A percentile compares a stretch with the other conserved stretches of the same genome.
These are phyloP conservation scores for Nitzschia inconspicua DNA, from an alignment of 108 stramenopile species.

Conservation along the genomic window DNA sequence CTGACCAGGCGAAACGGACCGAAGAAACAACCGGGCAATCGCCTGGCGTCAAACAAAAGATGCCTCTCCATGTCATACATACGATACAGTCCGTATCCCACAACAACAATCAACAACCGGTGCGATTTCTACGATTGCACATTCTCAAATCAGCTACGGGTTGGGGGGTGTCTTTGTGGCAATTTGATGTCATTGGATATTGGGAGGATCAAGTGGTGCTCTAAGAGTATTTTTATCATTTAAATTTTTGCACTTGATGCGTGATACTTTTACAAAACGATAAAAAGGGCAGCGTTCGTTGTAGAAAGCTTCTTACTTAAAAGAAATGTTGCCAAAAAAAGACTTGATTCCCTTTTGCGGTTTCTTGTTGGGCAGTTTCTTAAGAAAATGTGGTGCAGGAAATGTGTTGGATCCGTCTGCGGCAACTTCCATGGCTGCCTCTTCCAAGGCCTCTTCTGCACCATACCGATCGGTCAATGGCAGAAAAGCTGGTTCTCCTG, in stretches of 20 bases:
- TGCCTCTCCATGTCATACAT: slow-evolving; percentile 68
- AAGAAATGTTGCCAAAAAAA: too few species aligned
- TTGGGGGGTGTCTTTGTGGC: slow-evolving; percentile 79
- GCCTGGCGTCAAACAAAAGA: slow-evolving; percentile 55
- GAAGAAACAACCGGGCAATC: slow-evolving; percentile 40
- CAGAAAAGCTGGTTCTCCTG: slow-evolving; percentile 18
- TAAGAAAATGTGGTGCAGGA: slow-evolving; percentile 69
- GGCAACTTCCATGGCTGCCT: slow-evolving; percentile 83
- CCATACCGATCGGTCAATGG: slow-evolving; percentile 14
- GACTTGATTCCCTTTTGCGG: neutral
- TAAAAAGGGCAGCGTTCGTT: too few species aligned
- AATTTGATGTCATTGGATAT: slow-evolving; percentile 71
- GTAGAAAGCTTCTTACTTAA: too few species aligned
- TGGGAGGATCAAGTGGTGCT: too few species aligned
- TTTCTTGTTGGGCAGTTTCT: neutral
- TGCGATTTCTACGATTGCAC: slow-evolving; percentile 41
- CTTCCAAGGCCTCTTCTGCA: slow-evolving; percentile 44
- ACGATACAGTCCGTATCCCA: slow-evolving; percentile 21
- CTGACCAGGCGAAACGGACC: slow-evolving; percentile 3
- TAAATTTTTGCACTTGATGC: too few species aligned
- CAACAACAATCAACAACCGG: slow-evolving; percentile 5
- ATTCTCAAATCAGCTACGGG: slow-evolving; percentile 51
- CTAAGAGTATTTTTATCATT: too few species aligned
- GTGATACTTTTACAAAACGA: too few species aligned
- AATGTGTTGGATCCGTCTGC: slow-evolving; percentile 77